Conservation (phyloP, 2,329 filamentous ascomycete genomes). For the Chaetomium strumarium region DNA sequence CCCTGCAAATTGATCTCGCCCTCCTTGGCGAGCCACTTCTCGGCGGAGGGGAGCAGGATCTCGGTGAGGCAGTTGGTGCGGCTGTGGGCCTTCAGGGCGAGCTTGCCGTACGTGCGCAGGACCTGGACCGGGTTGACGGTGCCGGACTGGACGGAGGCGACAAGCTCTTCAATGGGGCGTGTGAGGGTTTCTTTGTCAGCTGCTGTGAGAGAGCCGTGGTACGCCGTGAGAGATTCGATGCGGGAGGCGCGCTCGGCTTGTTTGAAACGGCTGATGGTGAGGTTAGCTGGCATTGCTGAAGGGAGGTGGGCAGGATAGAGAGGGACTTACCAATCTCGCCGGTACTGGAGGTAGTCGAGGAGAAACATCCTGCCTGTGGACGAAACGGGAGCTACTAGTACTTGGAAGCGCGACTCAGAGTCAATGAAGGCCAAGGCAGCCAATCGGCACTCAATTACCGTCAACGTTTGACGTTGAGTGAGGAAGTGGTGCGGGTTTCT, state of each 20-base stretch:
- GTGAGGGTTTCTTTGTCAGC: slow-evolving; percentile 62
- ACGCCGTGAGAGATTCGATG: slow-evolving; percentile 59
- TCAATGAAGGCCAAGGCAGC: background rate
- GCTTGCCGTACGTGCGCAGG: slow-evolving; percentile 80
- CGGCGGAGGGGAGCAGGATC: slow-evolving; percentile 71
- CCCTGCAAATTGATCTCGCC: slow-evolving; percentile 65
- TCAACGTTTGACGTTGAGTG: background rate
- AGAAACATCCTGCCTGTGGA: slow-evolving; percentile 30
- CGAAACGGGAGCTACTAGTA: too few species aligned
- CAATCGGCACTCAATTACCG: background rate
- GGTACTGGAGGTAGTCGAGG: slow-evolving; percentile 61
- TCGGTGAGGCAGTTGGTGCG: slow-evolving; percentile 90
- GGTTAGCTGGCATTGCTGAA: background rate
- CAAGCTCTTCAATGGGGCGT: slow-evolving; percentile 70
- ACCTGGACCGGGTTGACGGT: slow-evolving; percentile 62
- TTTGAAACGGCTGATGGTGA: slow-evolving; percentile 62
- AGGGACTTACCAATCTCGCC: slow-evolving; percentile 60
- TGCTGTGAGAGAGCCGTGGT: slow-evolving; percentile 59
- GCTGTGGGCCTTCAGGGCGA: slow-evolving; percentile 74
- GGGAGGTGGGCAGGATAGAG: background rate
- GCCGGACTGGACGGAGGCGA: slow-evolving; percentile 69
- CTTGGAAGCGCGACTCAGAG: background rate
- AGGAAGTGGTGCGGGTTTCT: background rate
- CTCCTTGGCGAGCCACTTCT: slow-evolving; percentile 59
- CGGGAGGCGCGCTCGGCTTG: slow-evolving; percentile 66